Base-by-base conservation (phyloP, 73 alveolate genomes). In the Paramecium pentaurelia region DNA sequence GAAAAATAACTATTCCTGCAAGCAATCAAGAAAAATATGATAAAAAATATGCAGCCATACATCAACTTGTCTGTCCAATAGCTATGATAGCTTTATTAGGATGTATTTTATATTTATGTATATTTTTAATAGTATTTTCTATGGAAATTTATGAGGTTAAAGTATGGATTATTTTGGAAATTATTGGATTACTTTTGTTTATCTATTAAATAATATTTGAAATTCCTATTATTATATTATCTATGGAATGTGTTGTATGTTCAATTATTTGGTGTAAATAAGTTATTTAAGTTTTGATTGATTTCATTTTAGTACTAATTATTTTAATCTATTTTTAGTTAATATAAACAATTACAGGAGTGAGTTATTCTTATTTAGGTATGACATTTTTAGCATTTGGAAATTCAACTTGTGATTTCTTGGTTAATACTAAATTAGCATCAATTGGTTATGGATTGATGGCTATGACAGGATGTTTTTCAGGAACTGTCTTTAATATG, bases 401-500 rank as follows among this genome's bases (percentile, higher is more conserved):
- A 38, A 89, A 89, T 45, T 89, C 94, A 1, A 45, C 94, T 38
- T 77, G 94, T 30, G 94, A 89, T n/a, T 71, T 42, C 32, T 71
- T 71, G 10, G 88, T 83, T 7, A 89, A 89, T 70, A 42, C 94
- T 44, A 32, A 89, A 49, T 83, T 89, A 20, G 87, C 94, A 14
- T 51, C 75, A 18, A 89, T 89, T 45, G 94, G 94, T 42, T 89
- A 71, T 42, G 94, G 94, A 42, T 77, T 89, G 25, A 89, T 89
- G 94, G 94, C 92, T 16, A 71, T 89, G 75, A 89, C 92, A 40
- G 94, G 92, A 45, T 89, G 86, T 4, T 89, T 71, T 89, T 58
- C 94, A 12, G 94, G 94, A 25, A 36, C 71, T 36, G 25, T 60
- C 4, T 89, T 89, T 51, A 89, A 89, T 58, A 38, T 89, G 88